phyloP scores from a whole-genome alignment of 2,329 filamentous ascomycete species.

The Claviceps sorghi region DNA sequence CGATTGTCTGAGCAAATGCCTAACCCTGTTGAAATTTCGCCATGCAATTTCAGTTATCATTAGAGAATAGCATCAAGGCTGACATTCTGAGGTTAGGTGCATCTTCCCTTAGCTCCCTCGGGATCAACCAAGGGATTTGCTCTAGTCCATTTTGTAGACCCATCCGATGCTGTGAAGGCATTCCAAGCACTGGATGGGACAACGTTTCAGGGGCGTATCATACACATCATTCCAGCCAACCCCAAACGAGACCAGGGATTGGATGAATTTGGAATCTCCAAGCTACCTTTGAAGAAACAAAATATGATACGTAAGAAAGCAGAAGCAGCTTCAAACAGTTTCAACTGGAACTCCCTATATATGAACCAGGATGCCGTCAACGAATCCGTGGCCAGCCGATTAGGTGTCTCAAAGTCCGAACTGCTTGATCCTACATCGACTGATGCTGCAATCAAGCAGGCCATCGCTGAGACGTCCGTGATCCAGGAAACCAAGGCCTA shows the following conservation, averaged over 20 bases:
- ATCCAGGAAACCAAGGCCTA: slow-evolving; percentile 95
- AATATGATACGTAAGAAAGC: slow-evolving; percentile 75
- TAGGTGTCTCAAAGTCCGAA: slow-evolving; percentile 83
- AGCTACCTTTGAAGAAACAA: slow-evolving; percentile 88
- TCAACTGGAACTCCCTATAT: slow-evolving; percentile 99
- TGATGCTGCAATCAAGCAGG: slow-evolving; percentile 90
- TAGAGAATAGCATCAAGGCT: slow-evolving; percentile 9
- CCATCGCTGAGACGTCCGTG: slow-evolving; percentile 86
- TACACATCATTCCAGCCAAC: slow-evolving; percentile 78
- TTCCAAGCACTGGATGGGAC: slow-evolving; percentile 68
- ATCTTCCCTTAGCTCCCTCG: slow-evolving; percentile 61
- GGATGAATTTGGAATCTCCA: slow-evolving; percentile 79
- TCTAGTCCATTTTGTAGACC: slow-evolving; percentile 63
- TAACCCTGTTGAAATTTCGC: slow-evolving; percentile 7
- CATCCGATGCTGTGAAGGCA: slow-evolving; percentile 61
- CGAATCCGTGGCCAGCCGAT: slow-evolving; percentile 68
- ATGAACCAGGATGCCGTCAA: slow-evolving; percentile 96
- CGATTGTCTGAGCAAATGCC: slow-evolving; percentile 54
- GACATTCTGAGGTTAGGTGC: slow-evolving; percentile 47
- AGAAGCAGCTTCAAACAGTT: slow-evolving; percentile 61
- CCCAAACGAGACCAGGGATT: slow-evolving; percentile 69
- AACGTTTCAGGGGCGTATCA: slow-evolving; percentile 79
- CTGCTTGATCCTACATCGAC: slow-evolving; percentile 89
- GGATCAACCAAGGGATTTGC: slow-evolving; percentile 80
- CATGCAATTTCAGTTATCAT: neutral